Evolutionary conservation across 139 green algal genomes (phyloP).

Genomic region (Chlorella vulgaris): DNA sequence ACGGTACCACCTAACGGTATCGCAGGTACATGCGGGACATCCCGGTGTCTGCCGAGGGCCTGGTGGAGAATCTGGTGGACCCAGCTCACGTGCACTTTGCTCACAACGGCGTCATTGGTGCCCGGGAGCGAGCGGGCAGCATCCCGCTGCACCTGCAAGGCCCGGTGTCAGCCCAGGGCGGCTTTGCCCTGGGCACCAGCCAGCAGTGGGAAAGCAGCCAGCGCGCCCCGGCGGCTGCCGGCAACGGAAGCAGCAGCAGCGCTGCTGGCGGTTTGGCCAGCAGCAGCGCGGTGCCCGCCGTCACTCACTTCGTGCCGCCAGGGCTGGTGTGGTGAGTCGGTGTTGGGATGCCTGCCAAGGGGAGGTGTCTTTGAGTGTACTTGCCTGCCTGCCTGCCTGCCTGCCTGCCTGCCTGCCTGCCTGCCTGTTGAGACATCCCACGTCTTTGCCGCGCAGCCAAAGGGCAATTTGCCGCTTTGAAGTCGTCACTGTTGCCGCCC

Average conservation of each 20-base stretch:
- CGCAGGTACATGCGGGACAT: constrained; percentile 43
- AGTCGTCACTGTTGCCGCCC: too few species aligned
- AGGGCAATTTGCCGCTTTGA: neutral
- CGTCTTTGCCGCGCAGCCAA: neutral
- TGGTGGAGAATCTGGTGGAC: constrained; percentile 77
- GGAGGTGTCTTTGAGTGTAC: too few species aligned
- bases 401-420: too few species aligned
- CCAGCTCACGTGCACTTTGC: constrained; percentile 72
- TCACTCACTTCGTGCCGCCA: constrained; percentile 13
- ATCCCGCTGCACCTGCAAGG: neutral
- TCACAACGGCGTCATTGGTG: constrained; percentile 63
- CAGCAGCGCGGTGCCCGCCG: too few species aligned
- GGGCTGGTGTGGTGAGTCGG: constrained; percentile 17
- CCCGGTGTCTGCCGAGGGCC: constrained; percentile 46
- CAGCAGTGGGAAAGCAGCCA: neutral
- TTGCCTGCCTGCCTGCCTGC: too few species aligned
- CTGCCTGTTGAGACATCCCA: too few species aligned
- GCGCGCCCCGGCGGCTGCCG: neutral
- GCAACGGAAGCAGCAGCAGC: neutral
- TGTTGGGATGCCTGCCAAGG: too few species aligned
- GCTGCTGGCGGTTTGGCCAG: too few species aligned
- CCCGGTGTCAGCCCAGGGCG: neutral
- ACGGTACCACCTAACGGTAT: neutral
- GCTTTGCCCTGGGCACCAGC: neutral
- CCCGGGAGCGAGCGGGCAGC: constrained; percentile 7